phyloP scores from a whole-genome alignment of 345 rosid species.

The Camelina neglecta region DNA sequence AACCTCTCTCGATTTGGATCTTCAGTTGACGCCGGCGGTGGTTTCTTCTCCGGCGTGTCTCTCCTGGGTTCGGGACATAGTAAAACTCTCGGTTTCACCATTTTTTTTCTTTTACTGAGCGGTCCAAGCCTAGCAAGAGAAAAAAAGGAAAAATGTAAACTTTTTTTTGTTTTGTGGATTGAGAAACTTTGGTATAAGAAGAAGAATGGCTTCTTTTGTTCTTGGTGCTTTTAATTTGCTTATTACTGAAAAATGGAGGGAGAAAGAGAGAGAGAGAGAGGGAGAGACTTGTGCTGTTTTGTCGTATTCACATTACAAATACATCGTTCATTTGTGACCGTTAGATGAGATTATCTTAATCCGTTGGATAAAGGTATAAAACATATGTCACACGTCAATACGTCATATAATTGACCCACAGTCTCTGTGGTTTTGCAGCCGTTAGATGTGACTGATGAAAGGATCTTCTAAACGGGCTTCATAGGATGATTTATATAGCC shows the following conservation, averaged over 20 bases:
- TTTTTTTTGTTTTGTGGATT: no score
- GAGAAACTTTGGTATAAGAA: no score
- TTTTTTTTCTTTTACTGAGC: neutral
- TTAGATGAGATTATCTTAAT: neutral
- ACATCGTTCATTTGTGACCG: neutral
- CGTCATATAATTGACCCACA: neutral
- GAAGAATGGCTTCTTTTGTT: neutral
- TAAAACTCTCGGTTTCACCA: neutral
- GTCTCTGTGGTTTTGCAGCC: no score
- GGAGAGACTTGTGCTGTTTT: neutral
- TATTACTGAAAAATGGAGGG: conserved; percentile 32
- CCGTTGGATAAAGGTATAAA: conserved; percentile 12
- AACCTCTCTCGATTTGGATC: neutral
- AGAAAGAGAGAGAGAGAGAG: conserved; percentile 12
- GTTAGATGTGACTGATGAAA: neutral
- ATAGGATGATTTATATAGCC: neutral
- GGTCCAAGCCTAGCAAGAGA: no score
- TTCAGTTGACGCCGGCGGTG: neutral
- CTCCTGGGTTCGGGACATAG: neutral
- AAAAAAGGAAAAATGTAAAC: no score
- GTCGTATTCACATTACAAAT: conserved; percentile 1
- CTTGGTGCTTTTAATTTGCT: neutral
- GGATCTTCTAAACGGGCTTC: conserved; percentile 1
- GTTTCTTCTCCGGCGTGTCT: conserved; percentile 20
- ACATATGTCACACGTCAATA: neutral